Percentiles rank a stretch among this genome's conserved stretches.
Evolutionary conservation across 495 filamentous ascomycete genomes (phyloP).

Genomic region (Neurospora hispaniola): DNA sequence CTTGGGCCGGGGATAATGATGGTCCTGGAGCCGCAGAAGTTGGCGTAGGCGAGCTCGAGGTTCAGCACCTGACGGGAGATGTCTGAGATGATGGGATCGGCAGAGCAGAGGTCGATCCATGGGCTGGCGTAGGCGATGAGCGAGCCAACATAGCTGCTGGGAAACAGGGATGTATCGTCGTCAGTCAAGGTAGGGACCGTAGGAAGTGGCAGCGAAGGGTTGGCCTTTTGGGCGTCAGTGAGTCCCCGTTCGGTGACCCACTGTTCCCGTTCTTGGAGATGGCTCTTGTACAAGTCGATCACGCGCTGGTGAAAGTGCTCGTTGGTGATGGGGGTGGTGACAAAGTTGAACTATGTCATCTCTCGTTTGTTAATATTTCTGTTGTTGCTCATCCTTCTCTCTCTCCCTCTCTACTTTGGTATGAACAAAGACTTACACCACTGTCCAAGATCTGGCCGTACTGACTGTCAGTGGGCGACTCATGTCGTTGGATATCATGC

Average conservation of each 20-base stretch:
- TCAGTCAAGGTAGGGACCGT: constrained; percentile 61
- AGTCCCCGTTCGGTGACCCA: constrained; percentile 14
- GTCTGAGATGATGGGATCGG: constrained; percentile 68
- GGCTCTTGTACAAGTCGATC: constrained; percentile 48
- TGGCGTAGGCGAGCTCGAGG: constrained; percentile 85
- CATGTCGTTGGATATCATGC: constrained; percentile 58
- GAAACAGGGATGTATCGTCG: constrained; percentile 63
- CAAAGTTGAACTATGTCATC: constrained; percentile 69
- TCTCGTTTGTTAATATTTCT: constrained; percentile 2
- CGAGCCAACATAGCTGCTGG: constrained; percentile 58
- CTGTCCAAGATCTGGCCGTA: constrained; percentile 57
- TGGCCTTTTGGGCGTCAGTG: constrained; percentile 11
- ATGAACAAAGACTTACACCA: constrained; percentile 36
- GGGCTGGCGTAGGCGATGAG: constrained; percentile 64
- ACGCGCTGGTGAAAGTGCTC: constrained; percentile 70
- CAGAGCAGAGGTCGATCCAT: constrained; percentile 84
- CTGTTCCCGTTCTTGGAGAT: constrained; percentile 29
- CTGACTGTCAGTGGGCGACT: constrained; percentile 50
- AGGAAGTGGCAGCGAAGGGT: constrained; percentile 32
- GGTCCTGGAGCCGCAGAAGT: constrained; percentile 81
- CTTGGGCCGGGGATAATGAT: constrained; percentile 71
- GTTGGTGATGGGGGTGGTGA: constrained; percentile 83
- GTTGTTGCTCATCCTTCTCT: background rate
- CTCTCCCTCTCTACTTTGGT: background rate
- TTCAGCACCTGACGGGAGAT: constrained; percentile 82